Evolutionary conservation across 257 asterid genomes (phyloP), one percentile per base, ranked within the genome.

Genomic region (Capsicum rhomboideum): DNA sequence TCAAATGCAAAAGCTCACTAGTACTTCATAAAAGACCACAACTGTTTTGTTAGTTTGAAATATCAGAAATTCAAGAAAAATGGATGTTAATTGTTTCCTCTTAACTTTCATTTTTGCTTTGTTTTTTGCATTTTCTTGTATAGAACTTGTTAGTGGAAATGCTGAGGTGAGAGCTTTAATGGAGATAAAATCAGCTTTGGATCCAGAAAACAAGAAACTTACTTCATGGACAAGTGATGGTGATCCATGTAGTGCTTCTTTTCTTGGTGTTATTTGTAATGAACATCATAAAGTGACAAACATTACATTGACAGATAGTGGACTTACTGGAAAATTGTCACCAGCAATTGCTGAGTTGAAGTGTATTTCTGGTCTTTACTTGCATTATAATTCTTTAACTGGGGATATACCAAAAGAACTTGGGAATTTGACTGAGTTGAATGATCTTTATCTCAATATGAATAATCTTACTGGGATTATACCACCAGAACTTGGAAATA

Each of bases 321-420:
- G 95, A 77, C 98, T 97, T 79, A 31, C 96, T 83, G 99, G 99
- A 59, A 94, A 88, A 77, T 59, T 97, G 55, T 89, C 99, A n/a
- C 89, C 99, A 88, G 96, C 94, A 64, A 91, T 95, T 89, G 94
- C 97, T 28, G 94, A 89, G 85, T 94, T 97, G 18, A 92, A 88
- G 92, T 94, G 97, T 88, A 56, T 97, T 85, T 91, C 97, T 69
- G 98, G 94, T 2, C 93, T 97, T 29, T 97, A 87, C 88, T 84
- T 97, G 94, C 98, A 95, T 79, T 97, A 93, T 85, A 97, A 97
- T 89, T 87, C 87, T 56, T 86, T 97, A 92, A 88, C 87, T 1
- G 99, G 99, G n/a, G 91, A 91, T 17, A 89, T 97, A 16, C 99
- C 99, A 0, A 89, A 75, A 56, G 97, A 95, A 90, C 93, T 97